Base-by-base conservation (phyloP, 1,284 basidiomycete species). In the Exsudoporus floridanus region DNA sequence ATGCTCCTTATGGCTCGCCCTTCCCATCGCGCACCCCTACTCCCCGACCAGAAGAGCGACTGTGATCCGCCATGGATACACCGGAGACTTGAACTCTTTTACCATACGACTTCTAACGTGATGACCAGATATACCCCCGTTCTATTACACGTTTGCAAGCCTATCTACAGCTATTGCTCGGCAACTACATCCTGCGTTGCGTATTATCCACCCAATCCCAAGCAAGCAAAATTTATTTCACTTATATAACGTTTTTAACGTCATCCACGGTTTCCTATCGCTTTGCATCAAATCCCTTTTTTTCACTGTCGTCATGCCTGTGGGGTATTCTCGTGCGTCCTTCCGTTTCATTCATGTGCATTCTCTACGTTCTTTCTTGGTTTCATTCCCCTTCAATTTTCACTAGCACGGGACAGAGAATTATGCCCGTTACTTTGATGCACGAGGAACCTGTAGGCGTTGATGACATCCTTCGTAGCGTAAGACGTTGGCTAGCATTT, bases 1-100 rank as follows among this genome's bases (percentile, higher is more conserved):
- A 75, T 52, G 80, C 82, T 41, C 84, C 83, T 18, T 86, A 86
- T 60, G 84, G 83, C 9, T 84, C 82, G 8, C 85, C 85, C 10
- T 83, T 80, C 61, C 76, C 81, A 3, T 84, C 83, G 36, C 75
- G 79, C 42, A 73, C 82, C 25, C 80, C 82, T 8, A 85, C 84
- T 9, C 79, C 82, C 19, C 52, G 70, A 53, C 67, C 60, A 35
- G 69, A 71, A 51, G 66, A 69, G 57, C 61, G 61, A 52, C 46
- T 44, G 65, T 68, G 59, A 71, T 38, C 40, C 34, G n/a, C n/a
- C 46, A 52, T 46, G 57, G 49, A 59, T 49, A 48, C 34, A 31
- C 31, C 43, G 36, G 50, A 53, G 52, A 54, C 57, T 51, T 27
- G 57, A 64, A 64, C 55, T 39, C 46, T 62, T 46, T 57, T 70